These are phyloP conservation scores for Protomyces arabidopsidicola DNA, from an alignment of 1,139 yeast genomes.

Conservation along the genomic window DNA sequence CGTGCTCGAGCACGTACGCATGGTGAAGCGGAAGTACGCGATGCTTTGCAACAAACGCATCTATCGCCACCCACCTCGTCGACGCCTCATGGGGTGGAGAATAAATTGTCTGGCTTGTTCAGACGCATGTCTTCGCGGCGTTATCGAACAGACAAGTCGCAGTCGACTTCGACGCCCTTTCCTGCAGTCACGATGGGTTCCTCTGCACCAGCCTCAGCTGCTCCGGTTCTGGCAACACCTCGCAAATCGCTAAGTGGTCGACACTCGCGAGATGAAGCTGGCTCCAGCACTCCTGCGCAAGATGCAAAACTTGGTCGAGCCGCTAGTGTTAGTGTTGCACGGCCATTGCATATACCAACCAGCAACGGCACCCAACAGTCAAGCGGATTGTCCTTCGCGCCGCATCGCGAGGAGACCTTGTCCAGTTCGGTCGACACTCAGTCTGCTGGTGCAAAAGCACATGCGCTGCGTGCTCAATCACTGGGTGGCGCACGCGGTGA, in stretches of 20 bases:
- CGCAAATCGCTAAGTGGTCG: not conserved
- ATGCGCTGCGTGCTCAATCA: slow-evolving; percentile 21
- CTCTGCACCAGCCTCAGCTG: not conserved
- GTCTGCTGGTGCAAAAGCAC: not conserved
- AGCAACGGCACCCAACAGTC: not conserved
- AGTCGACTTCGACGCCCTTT: not conserved
- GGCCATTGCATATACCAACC: not conserved
- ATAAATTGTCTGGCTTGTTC: slow-evolving; percentile 21
- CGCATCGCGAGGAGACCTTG: not conserved
- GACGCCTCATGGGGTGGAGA: slow-evolving; percentile 11
- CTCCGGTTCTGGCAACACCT: not conserved
- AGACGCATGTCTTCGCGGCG: slow-evolving; percentile 19
- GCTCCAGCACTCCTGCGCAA: not conserved
- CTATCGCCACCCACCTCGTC: not conserved
- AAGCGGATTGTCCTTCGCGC: not conserved
- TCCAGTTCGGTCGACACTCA: not conserved
- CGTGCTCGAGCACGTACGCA: slow-evolving; percentile 27
- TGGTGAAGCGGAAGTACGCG: slow-evolving; percentile 25
- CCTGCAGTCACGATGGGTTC: not conserved
- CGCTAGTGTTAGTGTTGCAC: slow-evolving; percentile 3
- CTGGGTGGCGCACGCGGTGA: slow-evolving; percentile 22
- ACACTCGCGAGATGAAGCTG: not conserved
- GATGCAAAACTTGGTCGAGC: slow-evolving; percentile 8
- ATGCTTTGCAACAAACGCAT: slow-evolving; percentile 13
- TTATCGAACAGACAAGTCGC: not conserved